Conservation (phyloP, 179 eudicot species). For the Patellifolia procumbens region DNA sequence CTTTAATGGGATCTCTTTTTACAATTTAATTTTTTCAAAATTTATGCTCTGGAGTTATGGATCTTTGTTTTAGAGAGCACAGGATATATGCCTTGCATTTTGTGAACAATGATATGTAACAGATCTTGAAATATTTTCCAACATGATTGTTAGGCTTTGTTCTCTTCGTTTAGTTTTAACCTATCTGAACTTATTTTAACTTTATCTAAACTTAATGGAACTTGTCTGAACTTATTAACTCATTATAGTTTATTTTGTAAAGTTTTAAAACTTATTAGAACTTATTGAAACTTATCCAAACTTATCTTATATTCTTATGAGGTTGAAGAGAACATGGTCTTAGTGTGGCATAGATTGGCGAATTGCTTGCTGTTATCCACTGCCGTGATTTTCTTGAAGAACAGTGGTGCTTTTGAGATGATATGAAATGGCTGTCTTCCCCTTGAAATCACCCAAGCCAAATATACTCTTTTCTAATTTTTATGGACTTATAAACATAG, state of each 20-base stretch:
- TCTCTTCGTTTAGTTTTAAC: no score
- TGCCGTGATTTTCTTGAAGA: background rate
- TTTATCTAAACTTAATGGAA: no score
- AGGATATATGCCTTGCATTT: background rate
- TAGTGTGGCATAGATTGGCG: background rate
- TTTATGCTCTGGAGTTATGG: background rate
- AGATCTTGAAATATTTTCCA: background rate
- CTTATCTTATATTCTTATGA: no score
- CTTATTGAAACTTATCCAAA: no score
- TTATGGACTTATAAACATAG: background rate
- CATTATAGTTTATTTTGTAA: no score
- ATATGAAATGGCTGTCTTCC: background rate
- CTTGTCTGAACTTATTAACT: no score
- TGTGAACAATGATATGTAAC: slow-evolving; percentile 1
- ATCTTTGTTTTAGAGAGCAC: background rate
- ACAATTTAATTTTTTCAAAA: background rate
- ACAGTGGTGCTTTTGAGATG: background rate
- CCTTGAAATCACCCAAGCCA: background rate
- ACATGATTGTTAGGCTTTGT: background rate
- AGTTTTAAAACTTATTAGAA: no score
- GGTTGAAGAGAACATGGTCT: no score
- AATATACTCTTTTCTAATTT: background rate
- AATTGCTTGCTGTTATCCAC: background rate
- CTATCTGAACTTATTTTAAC: no score
- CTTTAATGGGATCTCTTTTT: background rate